Evolutionary conservation across 495 filamentous ascomycete genomes (phyloP).

Genomic region (Aspergillus incahuasiensis): DNA sequence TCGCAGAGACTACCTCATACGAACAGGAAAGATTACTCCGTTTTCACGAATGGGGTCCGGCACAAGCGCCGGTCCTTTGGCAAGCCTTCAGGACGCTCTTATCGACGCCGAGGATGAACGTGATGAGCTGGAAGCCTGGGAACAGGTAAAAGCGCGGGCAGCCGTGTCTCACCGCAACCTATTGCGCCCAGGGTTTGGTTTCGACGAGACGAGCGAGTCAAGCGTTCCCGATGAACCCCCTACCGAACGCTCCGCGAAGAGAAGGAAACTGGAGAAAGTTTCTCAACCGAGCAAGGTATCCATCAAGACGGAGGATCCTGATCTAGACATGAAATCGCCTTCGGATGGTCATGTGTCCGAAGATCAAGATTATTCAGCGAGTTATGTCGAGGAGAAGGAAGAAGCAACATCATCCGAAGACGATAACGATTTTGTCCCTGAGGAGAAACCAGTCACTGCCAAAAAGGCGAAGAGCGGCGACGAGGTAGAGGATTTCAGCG

Average conservation of each 20-base stretch:
- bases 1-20: slow-evolving; percentile 81
- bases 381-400: slow-evolving; percentile 36
- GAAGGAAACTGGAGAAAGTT: slow-evolving; percentile 28
- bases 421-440: slow-evolving; percentile 33
- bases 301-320: slow-evolving; percentile 8
- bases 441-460: slow-evolving; percentile 30
- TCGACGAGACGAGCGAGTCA: slow-evolving; percentile 36
- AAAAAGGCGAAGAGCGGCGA: slow-evolving; percentile 37
- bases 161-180: slow-evolving; percentile 76
- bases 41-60: slow-evolving; percentile 68
- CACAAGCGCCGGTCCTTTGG: slow-evolving; percentile 48
- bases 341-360: slow-evolving; percentile 40
- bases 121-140: slow-evolving; percentile 53
- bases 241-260: slow-evolving; percentile 35
- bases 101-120: slow-evolving; percentile 69
- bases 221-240: slow-evolving; percentile 16
- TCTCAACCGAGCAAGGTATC: background rate
- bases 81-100: slow-evolving; percentile 65
- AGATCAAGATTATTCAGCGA: slow-evolving; percentile 40
- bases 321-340: slow-evolving; percentile 24
- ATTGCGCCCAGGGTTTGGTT: slow-evolving; percentile 72
- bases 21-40: slow-evolving; percentile 95
- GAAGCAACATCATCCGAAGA: slow-evolving; percentile 28
- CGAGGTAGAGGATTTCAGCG: slow-evolving; percentile 62
- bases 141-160: slow-evolving; percentile 35